A percentile compares a stretch with the other conserved stretches of the same genome.
phyloP scores from a whole-genome alignment of 106 monocot genomes.

The Dioscorea alata region DNA sequence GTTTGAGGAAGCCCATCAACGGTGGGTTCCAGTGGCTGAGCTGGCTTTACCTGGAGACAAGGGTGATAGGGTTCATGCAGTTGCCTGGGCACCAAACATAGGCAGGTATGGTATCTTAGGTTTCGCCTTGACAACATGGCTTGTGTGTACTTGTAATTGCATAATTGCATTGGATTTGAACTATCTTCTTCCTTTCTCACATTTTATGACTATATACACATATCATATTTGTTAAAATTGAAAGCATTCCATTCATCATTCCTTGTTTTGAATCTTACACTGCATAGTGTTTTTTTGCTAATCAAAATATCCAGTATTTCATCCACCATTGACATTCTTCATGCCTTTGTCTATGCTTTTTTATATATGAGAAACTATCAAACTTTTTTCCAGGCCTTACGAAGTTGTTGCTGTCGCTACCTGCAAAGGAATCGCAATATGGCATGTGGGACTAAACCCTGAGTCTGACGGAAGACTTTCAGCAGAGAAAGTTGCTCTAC shows the following conservation, averaged over 20 bases:
- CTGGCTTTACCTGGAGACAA: constrained; percentile 67
- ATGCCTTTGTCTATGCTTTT: background rate
- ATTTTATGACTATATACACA: no score
- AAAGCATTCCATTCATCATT: no score
- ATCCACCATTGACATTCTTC: no score
- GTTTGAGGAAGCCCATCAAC: constrained; percentile 86
- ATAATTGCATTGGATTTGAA: no score
- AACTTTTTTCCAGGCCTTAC: constrained; percentile 54
- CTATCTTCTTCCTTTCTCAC: no score
- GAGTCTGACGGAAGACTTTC: constrained; percentile 61
- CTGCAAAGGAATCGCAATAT: constrained; percentile 85
- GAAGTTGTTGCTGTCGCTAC: constrained; percentile 85
- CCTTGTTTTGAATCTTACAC: no score
- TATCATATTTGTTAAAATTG: no score
- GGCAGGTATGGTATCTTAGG: constrained; percentile 47
- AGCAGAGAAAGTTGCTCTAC: constrained; percentile 62
- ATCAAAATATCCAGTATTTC: no score
- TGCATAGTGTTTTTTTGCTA: no score
- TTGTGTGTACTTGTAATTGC: no score
- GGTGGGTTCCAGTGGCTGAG: constrained; percentile 86
- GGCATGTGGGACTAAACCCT: constrained; percentile 63
- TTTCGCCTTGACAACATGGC: no score
- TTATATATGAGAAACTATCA: constrained; percentile 4
- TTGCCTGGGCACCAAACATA: constrained; percentile 96
- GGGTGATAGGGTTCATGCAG: constrained; percentile 67